These are phyloP conservation scores for Cladorrhinum samala DNA, from an alignment of 495 filamentous ascomycete species.

Conservation along the genomic window DNA sequence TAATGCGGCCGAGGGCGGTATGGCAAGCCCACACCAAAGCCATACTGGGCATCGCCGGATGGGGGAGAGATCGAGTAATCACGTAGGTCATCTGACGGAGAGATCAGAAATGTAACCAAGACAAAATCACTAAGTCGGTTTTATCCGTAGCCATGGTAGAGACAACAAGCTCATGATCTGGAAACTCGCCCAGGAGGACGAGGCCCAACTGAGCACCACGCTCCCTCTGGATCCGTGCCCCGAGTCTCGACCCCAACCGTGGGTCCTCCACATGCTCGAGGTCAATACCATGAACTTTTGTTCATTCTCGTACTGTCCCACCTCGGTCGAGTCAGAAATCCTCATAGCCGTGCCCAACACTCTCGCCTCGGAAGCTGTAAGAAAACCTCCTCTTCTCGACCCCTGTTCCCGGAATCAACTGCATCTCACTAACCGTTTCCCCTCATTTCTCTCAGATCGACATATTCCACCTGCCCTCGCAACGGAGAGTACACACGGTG, in stretches of 20 bases:
- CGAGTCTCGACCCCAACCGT: constrained; percentile 57
- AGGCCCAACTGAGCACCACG: constrained; percentile 55
- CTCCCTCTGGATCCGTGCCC: constrained; percentile 58
- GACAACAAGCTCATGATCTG: constrained; percentile 85
- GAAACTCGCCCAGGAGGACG: constrained; percentile 61
- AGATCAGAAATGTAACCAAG: not conserved
- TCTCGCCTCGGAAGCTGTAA: constrained; percentile 64
- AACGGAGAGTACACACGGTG: constrained; percentile 61
- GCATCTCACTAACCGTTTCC: not conserved
- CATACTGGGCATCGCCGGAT: constrained; percentile 67
- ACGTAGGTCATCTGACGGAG: constrained; percentile 54
- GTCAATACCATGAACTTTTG: constrained; percentile 97
- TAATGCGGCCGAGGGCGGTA: constrained; percentile 73
- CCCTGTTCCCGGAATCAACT: not conserved
- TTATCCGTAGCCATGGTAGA: constrained; percentile 57
- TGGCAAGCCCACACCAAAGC: constrained; percentile 83
- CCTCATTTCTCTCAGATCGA: constrained; percentile 51
- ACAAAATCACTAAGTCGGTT: not conserved
- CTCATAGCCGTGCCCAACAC: constrained; percentile 74
- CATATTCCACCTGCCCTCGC: constrained; percentile 76
- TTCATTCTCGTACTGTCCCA: constrained; percentile 63
- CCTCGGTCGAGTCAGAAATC: constrained; percentile 29
- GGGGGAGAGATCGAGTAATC: constrained; percentile 56
- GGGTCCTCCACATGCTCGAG: constrained; percentile 74
- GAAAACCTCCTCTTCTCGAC: constrained; percentile 13